Base-by-base conservation (phyloP, 2,329 filamentous ascomycete species). In the Fusarium veterinarium region DNA sequence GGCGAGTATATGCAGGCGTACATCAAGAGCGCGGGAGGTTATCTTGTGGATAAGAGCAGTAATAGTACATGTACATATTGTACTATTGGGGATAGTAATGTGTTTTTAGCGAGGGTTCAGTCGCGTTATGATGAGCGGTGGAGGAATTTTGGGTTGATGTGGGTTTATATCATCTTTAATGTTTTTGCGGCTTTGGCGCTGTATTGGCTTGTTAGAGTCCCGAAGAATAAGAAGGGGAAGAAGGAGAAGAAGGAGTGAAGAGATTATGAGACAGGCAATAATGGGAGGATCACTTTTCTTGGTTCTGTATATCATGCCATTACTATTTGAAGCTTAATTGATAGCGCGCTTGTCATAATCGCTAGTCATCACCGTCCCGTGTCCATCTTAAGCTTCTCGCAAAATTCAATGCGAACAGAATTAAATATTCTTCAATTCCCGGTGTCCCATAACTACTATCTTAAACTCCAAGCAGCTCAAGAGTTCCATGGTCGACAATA, bases 61-160 rank as follows among this genome's bases (percentile, higher is more conserved):
- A 89, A 84, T 0, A 78, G 75, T 0, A 76, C 81, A 45, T 94
- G 92, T 81, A 71, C 84, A 5, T 93, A 84, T 80, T 91, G 90
- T 80, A 73, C 83, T 1, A 77, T 90, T 11, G 75, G 78, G 12
- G 79, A 86, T 20, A 90, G 89, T 4, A 89, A 91, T 75, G 70
- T 76, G 6, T 90, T 85, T 76, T 80, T 91, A 38, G 77, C 84
- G 0, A 65, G 68, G 0, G 85, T 89, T 51, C 82, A 84, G 52
- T 85, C 88, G 62, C 78, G 84, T 65, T 93, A 91, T 77, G 78
- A 71, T 33, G 83, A 92, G 33, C 83, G 90, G 31, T 94, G 91
- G 91, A 86, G 91, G 64, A 92, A 94, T 78, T 91, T 91, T 77
- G 91, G 90, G 4, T 80, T 92, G 31, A 81, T 91, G 57, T 91